Evolutionary conservation across 2,329 filamentous ascomycete species (phyloP), one percentile per base, ranked within the genome.

Genomic region (Reticulascus tulasneorum): DNA sequence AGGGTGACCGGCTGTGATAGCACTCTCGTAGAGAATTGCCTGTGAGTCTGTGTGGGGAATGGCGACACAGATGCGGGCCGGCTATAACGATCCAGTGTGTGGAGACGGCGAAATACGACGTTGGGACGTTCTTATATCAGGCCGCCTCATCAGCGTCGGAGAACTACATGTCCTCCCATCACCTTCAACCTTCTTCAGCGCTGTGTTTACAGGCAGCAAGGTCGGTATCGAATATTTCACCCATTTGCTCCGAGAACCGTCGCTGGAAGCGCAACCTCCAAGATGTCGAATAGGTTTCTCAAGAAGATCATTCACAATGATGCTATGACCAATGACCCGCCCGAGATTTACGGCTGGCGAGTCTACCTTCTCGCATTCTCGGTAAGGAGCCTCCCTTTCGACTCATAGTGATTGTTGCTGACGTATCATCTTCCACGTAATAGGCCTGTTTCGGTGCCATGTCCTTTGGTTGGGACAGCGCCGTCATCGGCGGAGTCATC

Each of bases 301-400:
- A 58, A 50, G 41, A 65, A 61, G 47, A 67, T 71, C 49, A 65
- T 71, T 48, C 62, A 62, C 48, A 71, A 71, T 56, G 67, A 84
- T 48, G 75, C 80, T 36, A 82, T 84, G 71, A 75, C 71, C 55
- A 61, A 63, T 33, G 81, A 84, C 54, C 81, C 81, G n/a, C 66
- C 69, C 33, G 75, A 84, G 58, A 79, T 84, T 45, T 84, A 84
- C 54, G 77, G 77, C 48, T 84, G 79, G 80, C 71, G 79, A 42
- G 77, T 82, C 10, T 82, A 78, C 47, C 60, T 74, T 41, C 64
- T 84, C 39, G 78, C 80, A 27, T 77, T 69, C 47, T 81, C 77
- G 29, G n/a, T n/a, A n/a, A n/a, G n/a, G n/a, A n/a, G n/a, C n/a
- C n/a, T 64, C 67, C 45, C 52, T 59, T 42, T 31, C 30, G 23